Conservation (phyloP, 2,329 filamentous ascomycete species). For the Xylaria sp. region DNA sequence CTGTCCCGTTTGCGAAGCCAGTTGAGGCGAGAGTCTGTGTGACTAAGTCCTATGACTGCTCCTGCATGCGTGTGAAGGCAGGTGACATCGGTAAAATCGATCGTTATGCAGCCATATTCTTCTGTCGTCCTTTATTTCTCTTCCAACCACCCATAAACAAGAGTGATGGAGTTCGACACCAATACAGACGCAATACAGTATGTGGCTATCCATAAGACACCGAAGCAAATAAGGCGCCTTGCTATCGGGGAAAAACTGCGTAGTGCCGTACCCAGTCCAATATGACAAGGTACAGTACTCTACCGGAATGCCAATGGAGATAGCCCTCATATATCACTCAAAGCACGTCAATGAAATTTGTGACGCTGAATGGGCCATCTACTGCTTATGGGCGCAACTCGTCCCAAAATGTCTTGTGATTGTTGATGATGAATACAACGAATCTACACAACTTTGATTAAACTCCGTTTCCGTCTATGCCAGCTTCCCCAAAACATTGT, state of each 20-base stretch:
- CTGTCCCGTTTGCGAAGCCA: not conserved
- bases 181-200: not conserved
- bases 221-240: not conserved
- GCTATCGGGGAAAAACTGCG: too few relatives aligned
- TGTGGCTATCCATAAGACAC: not conserved
- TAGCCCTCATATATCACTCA: not conserved
- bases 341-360: not conserved
- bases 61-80: conserved; percentile 18
- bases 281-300: too few relatives aligned
- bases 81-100: conserved; percentile 13
- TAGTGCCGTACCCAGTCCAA: too few relatives aligned
- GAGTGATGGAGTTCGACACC: not conserved
- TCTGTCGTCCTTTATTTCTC: not conserved
- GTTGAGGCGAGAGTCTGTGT: not conserved
- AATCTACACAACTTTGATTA: not conserved
- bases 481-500: not conserved
- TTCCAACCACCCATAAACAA: not conserved
- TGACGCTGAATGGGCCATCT: not conserved
- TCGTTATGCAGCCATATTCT: not conserved
- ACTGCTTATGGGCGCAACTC: not conserved
- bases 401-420: not conserved
- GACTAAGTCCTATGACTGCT: conserved; percentile 22
- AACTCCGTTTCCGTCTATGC: not conserved
- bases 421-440: not conserved
- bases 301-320: too few relatives aligned